Percentiles rank a stretch among this genome's conserved stretches.
Evolutionary conservation across 1,284 basidiomycete genomes (phyloP).

Genomic region (Apiotrichum sp.): DNA sequence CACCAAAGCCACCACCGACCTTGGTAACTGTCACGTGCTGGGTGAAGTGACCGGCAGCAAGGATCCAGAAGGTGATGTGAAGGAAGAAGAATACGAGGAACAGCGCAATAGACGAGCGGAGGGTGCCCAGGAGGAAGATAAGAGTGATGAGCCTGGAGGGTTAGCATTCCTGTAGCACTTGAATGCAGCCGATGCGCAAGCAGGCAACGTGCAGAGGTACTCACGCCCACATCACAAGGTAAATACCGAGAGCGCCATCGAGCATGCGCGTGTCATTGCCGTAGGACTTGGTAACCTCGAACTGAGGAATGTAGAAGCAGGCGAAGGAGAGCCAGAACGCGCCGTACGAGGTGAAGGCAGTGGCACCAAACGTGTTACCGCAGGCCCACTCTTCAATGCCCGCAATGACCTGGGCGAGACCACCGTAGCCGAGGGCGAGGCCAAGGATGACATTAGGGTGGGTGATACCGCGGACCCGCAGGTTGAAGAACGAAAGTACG

Average conservation of each 20-base stretch:
- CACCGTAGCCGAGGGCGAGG: conserved; percentile 75
- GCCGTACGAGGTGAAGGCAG: conserved; percentile 76
- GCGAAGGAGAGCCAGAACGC: conserved; percentile 54
- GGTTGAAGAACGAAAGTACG: conserved; percentile 50
- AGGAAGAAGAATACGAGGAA: conserved; percentile 63
- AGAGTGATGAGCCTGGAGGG: conserved; percentile 51
- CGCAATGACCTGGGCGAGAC: conserved; percentile 61
- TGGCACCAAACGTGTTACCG: conserved; percentile 57
- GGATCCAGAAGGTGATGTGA: conserved; percentile 51
- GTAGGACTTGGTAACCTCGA: conserved; percentile 51
- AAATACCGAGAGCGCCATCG: conserved; percentile 47
- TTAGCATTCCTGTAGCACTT: neutral
- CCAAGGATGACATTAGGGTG: conserved; percentile 71
- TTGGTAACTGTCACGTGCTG: conserved; percentile 44
- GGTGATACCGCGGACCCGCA: conserved; percentile 42
- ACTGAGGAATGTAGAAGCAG: conserved; percentile 41
- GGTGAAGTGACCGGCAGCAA: conserved; percentile 43
- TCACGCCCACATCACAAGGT: conserved; percentile 44
- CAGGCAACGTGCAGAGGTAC: neutral
- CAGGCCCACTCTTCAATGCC: conserved; percentile 62
- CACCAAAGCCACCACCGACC: conserved; percentile 68
- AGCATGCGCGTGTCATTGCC: conserved; percentile 48
- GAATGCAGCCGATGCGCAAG: too few relatives aligned
- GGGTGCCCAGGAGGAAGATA: conserved; percentile 54
- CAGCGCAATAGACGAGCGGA: conserved; percentile 16